A percentile compares a stretch with the other conserved stretches of the same genome.
Evolutionary conservation across 1,284 basidiomycete species (phyloP).

Genomic region (Exsudoporus floridanus): DNA sequence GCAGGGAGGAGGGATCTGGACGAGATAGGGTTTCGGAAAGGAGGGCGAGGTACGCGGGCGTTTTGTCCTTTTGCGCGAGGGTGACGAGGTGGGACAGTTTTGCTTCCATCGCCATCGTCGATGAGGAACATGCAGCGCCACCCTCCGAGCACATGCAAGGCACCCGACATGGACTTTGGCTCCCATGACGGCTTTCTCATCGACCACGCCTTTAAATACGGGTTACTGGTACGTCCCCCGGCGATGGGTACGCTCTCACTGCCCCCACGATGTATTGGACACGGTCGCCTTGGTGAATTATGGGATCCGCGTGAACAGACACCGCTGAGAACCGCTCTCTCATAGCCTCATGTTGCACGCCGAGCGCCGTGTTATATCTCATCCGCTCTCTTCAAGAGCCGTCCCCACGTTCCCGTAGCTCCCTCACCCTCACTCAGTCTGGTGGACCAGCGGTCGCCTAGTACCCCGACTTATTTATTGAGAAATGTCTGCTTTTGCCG

Average conservation of each 20-base stretch:
- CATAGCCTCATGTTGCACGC: conserved; percentile 25
- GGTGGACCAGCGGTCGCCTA: too few species aligned
- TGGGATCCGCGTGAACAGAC: conserved; percentile 4
- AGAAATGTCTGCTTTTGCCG: conserved; percentile 49
- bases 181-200: conserved; percentile 1
- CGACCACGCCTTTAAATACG: not conserved
- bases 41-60: conserved; percentile 66
- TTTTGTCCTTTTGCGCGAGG: conserved; percentile 82
- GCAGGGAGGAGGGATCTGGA: conserved; percentile 44
- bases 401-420: not conserved
- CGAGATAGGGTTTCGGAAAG: conserved; percentile 57
- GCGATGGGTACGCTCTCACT: conserved; percentile 10
- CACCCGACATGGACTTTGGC: not conserved
- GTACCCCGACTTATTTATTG: not conserved
- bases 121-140: not conserved
- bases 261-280: conserved; percentile 17
- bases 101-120: conserved; percentile 50
- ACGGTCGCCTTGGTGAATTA: conserved; percentile 38
- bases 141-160: not conserved
- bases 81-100: conserved; percentile 60
- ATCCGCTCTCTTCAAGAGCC: not conserved
- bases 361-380: conserved; percentile 10
- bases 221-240: not conserved
- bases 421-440: not conserved
- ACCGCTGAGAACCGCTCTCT: conserved; percentile 24